These are phyloP conservation scores for Diplotaxis tenuifolia DNA, from an alignment of 345 rosid species.

Conservation along the genomic window DNA sequence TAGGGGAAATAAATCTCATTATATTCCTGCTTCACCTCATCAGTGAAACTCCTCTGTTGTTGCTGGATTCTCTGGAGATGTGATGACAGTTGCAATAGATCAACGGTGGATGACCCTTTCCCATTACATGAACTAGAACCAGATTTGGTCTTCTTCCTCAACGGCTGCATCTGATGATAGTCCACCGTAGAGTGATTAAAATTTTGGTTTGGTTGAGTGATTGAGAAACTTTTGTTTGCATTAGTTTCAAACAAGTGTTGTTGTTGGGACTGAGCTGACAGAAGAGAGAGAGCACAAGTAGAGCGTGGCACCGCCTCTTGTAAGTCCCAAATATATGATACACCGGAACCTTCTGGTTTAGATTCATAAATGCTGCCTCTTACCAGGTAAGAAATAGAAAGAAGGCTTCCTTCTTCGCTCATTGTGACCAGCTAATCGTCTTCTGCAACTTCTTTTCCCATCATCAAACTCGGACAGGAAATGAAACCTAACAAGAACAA, in stretches of 20 bases:
- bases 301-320: conserved; percentile 39
- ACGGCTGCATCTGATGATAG: conserved; percentile 12
- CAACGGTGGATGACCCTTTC: conserved; percentile 50
- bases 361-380: conserved; percentile 27
- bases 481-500: conserved; percentile 65
- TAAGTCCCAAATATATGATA: conserved; percentile 34
- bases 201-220: conserved; percentile 32
- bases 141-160: conserved; percentile 7
- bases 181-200: conserved; percentile 1
- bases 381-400: conserved; percentile 40
- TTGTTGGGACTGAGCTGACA: conserved; percentile 69
- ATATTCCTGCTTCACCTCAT: conserved; percentile 53
- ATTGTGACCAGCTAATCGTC: conserved; percentile 81
- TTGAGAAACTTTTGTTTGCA: conserved; percentile 38
- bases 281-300: conserved; percentile 95
- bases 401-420: conserved; percentile 85
- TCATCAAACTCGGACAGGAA: conserved; percentile 83
- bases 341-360: conserved; percentile 40
- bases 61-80: conserved; percentile 74
- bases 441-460: conserved; percentile 85
- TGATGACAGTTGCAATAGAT: conserved; percentile 68
- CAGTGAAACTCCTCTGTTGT: conserved; percentile 59
- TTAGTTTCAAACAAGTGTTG: conserved; percentile 38
- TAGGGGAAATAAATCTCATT: conserved; percentile 43
- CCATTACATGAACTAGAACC: conserved; percentile 37